phyloP scores from a whole-genome alignment of 2,329 filamentous ascomycete genomes.

The Diaporthe vexans region DNA sequence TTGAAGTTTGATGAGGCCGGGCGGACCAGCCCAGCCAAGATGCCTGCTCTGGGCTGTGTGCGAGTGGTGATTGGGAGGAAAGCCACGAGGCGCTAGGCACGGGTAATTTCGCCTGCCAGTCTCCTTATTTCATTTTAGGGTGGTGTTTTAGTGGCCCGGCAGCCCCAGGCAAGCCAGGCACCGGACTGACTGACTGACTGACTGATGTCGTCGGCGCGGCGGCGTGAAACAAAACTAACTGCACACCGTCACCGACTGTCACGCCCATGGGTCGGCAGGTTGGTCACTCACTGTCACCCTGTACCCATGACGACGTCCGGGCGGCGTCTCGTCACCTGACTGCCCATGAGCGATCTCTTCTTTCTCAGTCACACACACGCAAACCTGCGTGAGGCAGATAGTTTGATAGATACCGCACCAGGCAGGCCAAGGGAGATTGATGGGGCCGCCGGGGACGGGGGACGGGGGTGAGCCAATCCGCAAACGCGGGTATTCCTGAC shows the following conservation, averaged over 20 bases:
- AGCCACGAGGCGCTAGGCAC: constrained; percentile 26
- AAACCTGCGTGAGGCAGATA: too few relatives aligned
- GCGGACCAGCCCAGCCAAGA: constrained; percentile 6
- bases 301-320: too few relatives aligned
- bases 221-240: not conserved
- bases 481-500: not conserved
- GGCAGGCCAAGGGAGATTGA: too few relatives aligned
- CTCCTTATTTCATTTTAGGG: constrained; percentile 4
- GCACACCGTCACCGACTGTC: too few relatives aligned
- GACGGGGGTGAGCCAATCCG: too few relatives aligned
- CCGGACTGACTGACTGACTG: not conserved
- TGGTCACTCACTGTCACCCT: too few relatives aligned
- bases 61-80: constrained; percentile 35
- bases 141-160: constrained; percentile 4
- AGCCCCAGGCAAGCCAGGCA: too few relatives aligned
- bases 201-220: constrained; percentile 1
- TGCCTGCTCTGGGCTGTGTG: constrained; percentile 5
- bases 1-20: constrained; percentile 22
- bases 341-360: not conserved
- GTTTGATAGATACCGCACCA: too few relatives aligned
- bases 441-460: too few relatives aligned
- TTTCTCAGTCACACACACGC: too few relatives aligned
- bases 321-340: not conserved
- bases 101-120: constrained; percentile 40
- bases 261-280: too few relatives aligned